Evolutionary conservation across 495 filamentous ascomycete species (phyloP), one percentile per base, ranked within the genome.

Genomic region (Talaromyces adpressus): DNA sequence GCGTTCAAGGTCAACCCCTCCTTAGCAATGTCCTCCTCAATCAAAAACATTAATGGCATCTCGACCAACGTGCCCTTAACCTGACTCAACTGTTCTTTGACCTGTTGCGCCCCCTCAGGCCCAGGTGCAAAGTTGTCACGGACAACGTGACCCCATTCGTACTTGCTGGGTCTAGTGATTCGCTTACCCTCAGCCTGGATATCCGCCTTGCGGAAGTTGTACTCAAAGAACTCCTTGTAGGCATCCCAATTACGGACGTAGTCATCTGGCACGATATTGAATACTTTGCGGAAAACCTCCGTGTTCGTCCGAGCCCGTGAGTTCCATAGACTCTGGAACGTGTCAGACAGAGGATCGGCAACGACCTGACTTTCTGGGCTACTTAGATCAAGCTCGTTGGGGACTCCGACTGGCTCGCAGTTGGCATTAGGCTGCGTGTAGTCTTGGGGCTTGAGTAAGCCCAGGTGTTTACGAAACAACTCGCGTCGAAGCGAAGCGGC

Each of bases 21-120:
- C 80, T 93, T 87, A 4, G 93, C 93, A 71, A 98, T 84, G 76
- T 97, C 92, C 73, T 91, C 85, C 27, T 91, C 90, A 68, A 87
- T 87, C 72, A 98, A 74, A 75, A 98, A 98, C 66, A 90, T 79
- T 68, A 98, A 77, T 58, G 93, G 91, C 93, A 97, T 97, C 79
- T 96, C 89, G 23, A 97, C 92, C 51, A 97, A 70, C 14, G 84
- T 91, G 0, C 93, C 93, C 66, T 87, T 87, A 14, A 97, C 81
- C 58, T 82, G 81, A 61, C 83, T 84, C 62, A 98, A 75, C 74
- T 86, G 79, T 36, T 91, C 91, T 81, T 98, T 98, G 45, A 98
- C 81, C 79, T 94, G 89, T 36, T 70, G 71, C 25, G 86, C 76
- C 18, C 76, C 93, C 78, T 84, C 74, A 1, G 76, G 73, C 4